Conservation (phyloP, 345 rosid species). For the Laguncularia racemosa region DNA sequence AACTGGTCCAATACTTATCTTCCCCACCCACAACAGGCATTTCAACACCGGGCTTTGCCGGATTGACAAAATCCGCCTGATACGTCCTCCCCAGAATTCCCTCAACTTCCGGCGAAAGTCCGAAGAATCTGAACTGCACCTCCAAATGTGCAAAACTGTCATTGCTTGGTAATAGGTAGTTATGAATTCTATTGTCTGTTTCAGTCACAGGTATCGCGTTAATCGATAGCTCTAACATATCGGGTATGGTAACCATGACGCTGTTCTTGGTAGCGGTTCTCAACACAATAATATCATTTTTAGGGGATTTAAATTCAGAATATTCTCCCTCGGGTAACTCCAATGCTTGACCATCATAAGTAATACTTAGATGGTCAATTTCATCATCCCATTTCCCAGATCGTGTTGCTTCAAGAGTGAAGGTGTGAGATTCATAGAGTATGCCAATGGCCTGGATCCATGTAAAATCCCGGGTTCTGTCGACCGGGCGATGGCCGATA, state of each 20-base stretch:
- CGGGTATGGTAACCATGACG: not conserved
- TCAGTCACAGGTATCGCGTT: not conserved
- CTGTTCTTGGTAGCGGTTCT: not conserved
- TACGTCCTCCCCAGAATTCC: not conserved
- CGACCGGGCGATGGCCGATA: conserved; percentile 21
- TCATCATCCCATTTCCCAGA: not conserved
- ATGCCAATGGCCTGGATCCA: conserved; percentile 44
- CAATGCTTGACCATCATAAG: not conserved
- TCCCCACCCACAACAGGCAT: conserved; percentile 1
- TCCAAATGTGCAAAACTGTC: conserved; percentile 15
- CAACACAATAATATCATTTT: not conserved
- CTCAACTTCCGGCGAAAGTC: not conserved
- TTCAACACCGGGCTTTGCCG: not conserved
- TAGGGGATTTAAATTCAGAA: not conserved
- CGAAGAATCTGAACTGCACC: conserved; percentile 34
- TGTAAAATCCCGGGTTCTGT: conserved; percentile 12
- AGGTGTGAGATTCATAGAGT: not conserved
- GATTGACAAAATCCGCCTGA: not conserved
- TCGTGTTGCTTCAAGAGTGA: not conserved
- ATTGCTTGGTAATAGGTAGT: not conserved
- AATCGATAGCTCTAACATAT: not conserved
- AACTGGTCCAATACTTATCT: not conserved
- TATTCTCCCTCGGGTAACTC: not conserved
- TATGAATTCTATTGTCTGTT: not conserved
- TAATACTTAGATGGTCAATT: not conserved